Base-by-base conservation (phyloP, 2,329 filamentous ascomycete species). In the Huntiella omanensis region DNA sequence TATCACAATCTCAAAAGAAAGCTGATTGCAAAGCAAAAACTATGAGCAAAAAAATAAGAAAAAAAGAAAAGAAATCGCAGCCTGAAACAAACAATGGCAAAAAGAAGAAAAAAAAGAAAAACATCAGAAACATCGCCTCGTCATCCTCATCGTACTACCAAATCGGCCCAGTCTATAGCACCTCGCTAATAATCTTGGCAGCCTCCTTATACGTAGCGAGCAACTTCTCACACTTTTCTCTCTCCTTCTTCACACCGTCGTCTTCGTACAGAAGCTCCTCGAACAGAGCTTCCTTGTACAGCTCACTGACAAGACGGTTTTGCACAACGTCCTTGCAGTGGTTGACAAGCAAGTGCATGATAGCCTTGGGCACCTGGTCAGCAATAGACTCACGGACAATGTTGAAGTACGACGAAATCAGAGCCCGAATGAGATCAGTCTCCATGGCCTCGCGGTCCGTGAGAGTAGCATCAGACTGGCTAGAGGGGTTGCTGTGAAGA, bases 341-440 rank as follows among this genome's bases (percentile, higher is more conserved):
- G 64, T 98, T 98, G 59, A 98, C 91, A 33, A 98, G 74, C 40
- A 98, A 75, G 61, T 98, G 91, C 91, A 98, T 98, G 55, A 98
- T 82, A 4, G 91, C 91, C 66, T 98, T 98, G 54, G 91, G 91
- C 8, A 98, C 91, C 64, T 96, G 88, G 60, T 98, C 91, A 39
- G 88, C 88, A 56, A 95, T 94, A n/a, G 85, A 88, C 64, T 98
- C 91, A 52, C 91, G 83, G 40, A 98, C 91, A 57, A 98, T 98
- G 62, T 94, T 93, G 70, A 98, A 98, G 69, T 98, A 98, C 1
- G 87, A 95, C 32, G 84, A 93, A 60, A 98, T 98, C 48, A 98
- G 75, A 40, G 87, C 83, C 40, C 88, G 82, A 60, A 98, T 98
- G 36, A 98, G 77, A 63, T 98, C 91, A 7, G 91, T 96, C 65